A percentile compares a stretch with the other conserved stretches of the same genome.
Conservation (phyloP, 2,329 filamentous ascomycete genomes). For the Neofusicoccum cordaticola region DNA sequence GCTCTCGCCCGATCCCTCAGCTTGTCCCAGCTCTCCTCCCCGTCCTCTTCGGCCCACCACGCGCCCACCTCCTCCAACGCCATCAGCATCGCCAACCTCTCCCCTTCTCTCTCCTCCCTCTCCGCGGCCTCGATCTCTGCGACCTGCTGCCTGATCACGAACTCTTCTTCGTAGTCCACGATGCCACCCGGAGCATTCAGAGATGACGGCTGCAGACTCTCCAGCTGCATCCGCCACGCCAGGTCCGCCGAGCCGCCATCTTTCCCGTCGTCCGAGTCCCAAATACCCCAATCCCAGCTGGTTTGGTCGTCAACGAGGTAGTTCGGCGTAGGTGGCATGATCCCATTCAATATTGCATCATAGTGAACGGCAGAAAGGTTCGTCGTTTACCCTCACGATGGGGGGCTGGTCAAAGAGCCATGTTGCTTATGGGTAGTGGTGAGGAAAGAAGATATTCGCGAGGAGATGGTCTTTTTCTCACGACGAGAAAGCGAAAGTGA, state of each 20-base stretch:
- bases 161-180: neutral
- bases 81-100: neutral
- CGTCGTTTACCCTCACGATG: too few species aligned
- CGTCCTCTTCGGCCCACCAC: neutral
- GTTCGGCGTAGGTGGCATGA: too few species aligned
- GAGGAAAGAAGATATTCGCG: too few species aligned
- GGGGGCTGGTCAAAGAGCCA: too few species aligned
- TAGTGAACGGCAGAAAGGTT: too few species aligned
- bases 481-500: too few species aligned
- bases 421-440: too few species aligned
- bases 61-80: neutral
- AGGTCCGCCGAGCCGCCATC: neutral
- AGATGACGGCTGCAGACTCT: neutral
- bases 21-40: neutral
- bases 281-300: neutral
- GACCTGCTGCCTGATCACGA: neutral
- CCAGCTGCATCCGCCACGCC: conserved; percentile 3
- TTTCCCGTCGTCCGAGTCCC: neutral
- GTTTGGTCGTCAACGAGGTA: too few species aligned
- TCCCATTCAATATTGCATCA: too few species aligned
- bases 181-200: too few species aligned
- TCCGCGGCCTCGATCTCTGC: neutral
- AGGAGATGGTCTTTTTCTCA: too few species aligned
- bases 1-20: neutral
- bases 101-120: neutral